Base-by-base conservation (phyloP, 2,329 filamentous ascomycete genomes). In the Fusarium sp. region DNA sequence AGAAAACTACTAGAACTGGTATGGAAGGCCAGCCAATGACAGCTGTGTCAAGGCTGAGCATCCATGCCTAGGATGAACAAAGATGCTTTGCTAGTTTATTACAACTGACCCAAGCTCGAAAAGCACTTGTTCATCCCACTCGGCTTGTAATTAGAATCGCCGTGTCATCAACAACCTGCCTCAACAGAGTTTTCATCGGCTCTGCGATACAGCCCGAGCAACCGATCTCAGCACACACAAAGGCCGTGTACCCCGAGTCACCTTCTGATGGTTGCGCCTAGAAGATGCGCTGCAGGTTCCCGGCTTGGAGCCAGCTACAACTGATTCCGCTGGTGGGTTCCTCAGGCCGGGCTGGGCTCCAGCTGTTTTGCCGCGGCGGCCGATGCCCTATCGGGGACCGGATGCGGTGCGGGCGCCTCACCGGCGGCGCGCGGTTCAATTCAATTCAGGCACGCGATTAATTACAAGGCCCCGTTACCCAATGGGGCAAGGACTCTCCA, bases 361-460 rank as follows among this genome's bases (percentile, higher is more conserved):
- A 29, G 27, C 53, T 16, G 38, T 31, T 46, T 46, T 27, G 38
- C 38, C 42, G 29, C 7, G 56, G 40, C 10, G 56, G 42, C 42
- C 29, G 20, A 58, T 27, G 29, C 40, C 42, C 27, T 36, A 50
- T 50, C 56, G 42, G 42, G 51, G 40, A 58, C 40, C 56, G 20
- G 27, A 34, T 38, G 56, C 9, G 31, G 56, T 49, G 56, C 9
- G 56, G 42, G 18, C 42, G 56, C 56, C 56, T 58, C 56, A 58
- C 40, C 56, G 40, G 42, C 40, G 20, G 42, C 40, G 20, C 40
- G 16, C 40, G 16, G 27, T 42, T 42, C 38, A 42, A 25, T 29
- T 36, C 8, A 9, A 16, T 46, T 27, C 42, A 46, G 42, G 42
- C 42, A 46, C 55, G 29, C 55, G 29, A 58, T 46, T 25, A 46